Base-by-base conservation (phyloP, 1,139 yeast genomes). In the Cylindricascospora bacillispora region DNA sequence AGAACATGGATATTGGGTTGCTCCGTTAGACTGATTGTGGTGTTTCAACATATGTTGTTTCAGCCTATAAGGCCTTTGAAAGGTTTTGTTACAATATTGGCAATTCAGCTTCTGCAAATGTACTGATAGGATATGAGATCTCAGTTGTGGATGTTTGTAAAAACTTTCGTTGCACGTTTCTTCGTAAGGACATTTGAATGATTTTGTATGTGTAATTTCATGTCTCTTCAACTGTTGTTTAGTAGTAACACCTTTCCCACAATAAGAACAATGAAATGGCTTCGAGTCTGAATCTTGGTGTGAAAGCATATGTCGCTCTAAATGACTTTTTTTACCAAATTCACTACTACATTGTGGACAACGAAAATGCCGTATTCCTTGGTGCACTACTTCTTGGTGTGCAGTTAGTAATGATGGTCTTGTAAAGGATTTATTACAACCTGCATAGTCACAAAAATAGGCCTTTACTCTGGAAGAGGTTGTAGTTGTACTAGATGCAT, bases 181-280 rank as follows among this genome's bases (percentile, higher is more conserved):
- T 21, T 66, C 73, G 41, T 65, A 62, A 2, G 67, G 57, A 49
- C 95, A 85, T 30, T 49, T 45, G 47, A 74, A 77, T 0, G 86
- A 70, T 40, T 75, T 75, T 4, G 73, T 70, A 52, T 85, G 95
- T 9, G 93, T 76, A 15, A 69, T 62, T 39, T 63, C 86, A 51
- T 89, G 99, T 34, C 95, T 65, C 41, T 69, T 71, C 39, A 85
- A 60, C 50, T 86, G 97, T 56, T 89, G 98, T 29, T 57, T 56
- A 0, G 93, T 70, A 37, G 77, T 78, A 34, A 82, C 79, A 2
- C 95, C 94, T 51, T 83, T 83, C 1, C 77, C 77, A 52, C 99
- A 89, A 1, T 65, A 56, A 0, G 73, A 57, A 47, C 99, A 89
- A 32, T 64, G 69, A 47, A 67, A 76, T 0, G 95, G 95, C 45